Evolutionary conservation across 1,284 basidiomycete species (phyloP).

Genomic region (Irpex sp.): DNA sequence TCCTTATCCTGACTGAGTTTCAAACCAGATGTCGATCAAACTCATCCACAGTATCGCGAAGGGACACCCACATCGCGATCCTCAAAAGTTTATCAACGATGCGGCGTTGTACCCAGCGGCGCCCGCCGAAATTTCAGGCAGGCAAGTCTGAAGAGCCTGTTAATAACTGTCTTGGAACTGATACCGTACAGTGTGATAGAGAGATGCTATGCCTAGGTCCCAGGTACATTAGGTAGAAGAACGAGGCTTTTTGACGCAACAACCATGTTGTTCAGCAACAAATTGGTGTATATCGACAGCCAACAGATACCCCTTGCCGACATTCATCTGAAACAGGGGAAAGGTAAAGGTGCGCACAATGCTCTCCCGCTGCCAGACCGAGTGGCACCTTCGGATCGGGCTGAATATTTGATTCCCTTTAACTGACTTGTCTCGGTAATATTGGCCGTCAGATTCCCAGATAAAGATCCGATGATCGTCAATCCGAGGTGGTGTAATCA

Average conservation of each 20-base stretch:
- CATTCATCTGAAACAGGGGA: not conserved
- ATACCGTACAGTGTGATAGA: not conserved
- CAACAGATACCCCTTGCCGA: not conserved
- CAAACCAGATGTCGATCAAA: not conserved
- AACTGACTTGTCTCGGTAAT: not conserved
- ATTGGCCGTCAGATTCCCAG: not conserved
- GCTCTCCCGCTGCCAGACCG: too few species aligned
- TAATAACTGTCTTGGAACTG: not conserved
- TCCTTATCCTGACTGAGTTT: not conserved
- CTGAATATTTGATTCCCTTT: too few species aligned
- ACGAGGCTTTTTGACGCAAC: not conserved
- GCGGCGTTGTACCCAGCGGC: not conserved
- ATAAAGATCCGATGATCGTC: not conserved
- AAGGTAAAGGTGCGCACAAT: not conserved
- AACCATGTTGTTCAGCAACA: not conserved
- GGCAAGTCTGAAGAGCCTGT: not conserved
- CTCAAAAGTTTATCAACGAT: slow-evolving; percentile 1
- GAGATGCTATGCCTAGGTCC: not conserved
- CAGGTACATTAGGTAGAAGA: not conserved
- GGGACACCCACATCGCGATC: slow-evolving; percentile 1
- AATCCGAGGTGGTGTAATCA: not conserved
- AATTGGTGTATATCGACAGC: not conserved
- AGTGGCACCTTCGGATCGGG: not conserved
- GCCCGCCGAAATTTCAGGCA: not conserved
- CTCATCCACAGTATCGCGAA: not conserved